These are phyloP conservation scores for Talaromyces liani DNA, from an alignment of 495 filamentous ascomycete genomes.

Conservation along the genomic window DNA sequence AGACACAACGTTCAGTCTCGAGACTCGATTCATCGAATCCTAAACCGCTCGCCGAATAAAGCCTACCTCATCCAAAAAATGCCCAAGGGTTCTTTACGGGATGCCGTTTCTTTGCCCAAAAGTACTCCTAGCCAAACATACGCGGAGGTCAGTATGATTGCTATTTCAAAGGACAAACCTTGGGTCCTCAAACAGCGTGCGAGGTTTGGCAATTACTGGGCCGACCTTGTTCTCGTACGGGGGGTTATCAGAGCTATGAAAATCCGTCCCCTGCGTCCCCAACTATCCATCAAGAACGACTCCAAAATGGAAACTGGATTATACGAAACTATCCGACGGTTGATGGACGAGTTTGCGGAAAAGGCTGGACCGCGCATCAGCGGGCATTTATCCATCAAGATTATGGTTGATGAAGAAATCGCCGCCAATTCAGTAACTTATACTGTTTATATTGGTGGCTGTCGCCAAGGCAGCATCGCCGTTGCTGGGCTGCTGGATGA, in stretches of 20 bases:
- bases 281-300: conserved; percentile 45
- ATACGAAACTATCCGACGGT: conserved; percentile 48
- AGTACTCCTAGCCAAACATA: conserved; percentile 45
- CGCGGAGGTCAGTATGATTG: conserved; percentile 42
- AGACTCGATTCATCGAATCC: conserved; percentile 48
- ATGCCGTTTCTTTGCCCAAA: conserved; percentile 50
- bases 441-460: conserved; percentile 30
- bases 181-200: conserved; percentile 67
- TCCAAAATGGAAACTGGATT: conserved; percentile 46
- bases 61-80: conserved; percentile 56
- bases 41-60: conserved; percentile 42
- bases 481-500: conserved; percentile 20
- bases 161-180: conserved; percentile 47
- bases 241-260: conserved; percentile 57
- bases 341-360: conserved; percentile 50
- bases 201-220: conserved; percentile 57
- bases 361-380: conserved; percentile 45
- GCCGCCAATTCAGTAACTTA: conserved; percentile 30
- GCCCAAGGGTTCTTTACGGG: conserved; percentile 25
- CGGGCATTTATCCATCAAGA: conserved; percentile 62
- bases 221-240: conserved; percentile 55
- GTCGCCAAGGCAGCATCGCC: conserved; percentile 26
- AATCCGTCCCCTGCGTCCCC: conserved; percentile 39
- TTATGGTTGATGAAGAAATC: conserved; percentile 50
- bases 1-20: conserved; percentile 48